Conservation (phyloP, 2,329 filamentous ascomycete species). For the Colletotrichum karsti region DNA sequence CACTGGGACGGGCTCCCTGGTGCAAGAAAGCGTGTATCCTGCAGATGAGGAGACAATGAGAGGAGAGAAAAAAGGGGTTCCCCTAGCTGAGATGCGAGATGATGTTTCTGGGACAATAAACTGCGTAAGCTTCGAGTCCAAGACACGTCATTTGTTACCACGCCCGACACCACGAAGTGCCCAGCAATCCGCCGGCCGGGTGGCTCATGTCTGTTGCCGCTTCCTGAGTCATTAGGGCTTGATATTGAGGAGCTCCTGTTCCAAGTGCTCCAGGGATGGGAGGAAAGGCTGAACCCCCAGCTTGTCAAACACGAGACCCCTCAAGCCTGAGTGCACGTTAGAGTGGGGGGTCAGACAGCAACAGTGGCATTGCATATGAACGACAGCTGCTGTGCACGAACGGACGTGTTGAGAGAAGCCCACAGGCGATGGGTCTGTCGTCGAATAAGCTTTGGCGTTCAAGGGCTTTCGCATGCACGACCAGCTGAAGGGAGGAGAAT, state of each 20-base stretch:
- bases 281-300: not conserved
- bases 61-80: not conserved
- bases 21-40: not conserved
- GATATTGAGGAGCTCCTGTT: not conserved
- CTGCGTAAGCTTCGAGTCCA: not conserved
- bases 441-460: not conserved
- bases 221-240: too few species aligned
- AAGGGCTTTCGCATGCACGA: not conserved
- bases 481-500: not conserved
- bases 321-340: not conserved
- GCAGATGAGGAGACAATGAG: not conserved
- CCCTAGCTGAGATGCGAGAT: not conserved
- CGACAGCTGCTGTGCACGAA: not conserved
- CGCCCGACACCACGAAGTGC: not conserved
- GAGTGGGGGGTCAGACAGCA: not conserved
- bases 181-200: too few species aligned
- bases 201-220: too few species aligned
- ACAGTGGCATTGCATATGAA: slow-evolving; percentile 5
- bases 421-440: too few species aligned
- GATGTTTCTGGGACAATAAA: not conserved
- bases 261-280: not conserved
- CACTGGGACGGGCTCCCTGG: not conserved
- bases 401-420: not conserved
- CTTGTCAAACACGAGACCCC: not conserved
- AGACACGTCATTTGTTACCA: not conserved